phyloP scores from a whole-genome alignment of 495 filamentous ascomycete genomes.

The Lichenothelia convexa region DNA sequence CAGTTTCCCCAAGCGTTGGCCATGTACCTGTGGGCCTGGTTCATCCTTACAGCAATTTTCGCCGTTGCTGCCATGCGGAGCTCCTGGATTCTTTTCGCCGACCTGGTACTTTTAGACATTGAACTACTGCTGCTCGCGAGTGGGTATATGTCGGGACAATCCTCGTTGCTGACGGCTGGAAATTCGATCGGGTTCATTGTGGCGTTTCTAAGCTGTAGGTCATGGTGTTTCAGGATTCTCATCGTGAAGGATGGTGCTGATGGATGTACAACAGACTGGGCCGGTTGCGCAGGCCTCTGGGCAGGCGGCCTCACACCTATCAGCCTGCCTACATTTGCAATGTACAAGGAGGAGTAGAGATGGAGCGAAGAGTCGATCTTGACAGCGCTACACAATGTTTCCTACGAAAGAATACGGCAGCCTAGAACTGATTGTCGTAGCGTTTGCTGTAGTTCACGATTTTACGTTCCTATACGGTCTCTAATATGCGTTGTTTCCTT shows the following conservation, averaged over 20 bases:
- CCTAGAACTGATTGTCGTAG: too few relatives aligned
- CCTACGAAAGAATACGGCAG: too few relatives aligned
- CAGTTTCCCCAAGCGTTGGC: conserved; percentile 20
- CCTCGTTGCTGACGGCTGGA: conserved; percentile 10
- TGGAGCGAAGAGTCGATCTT: too few relatives aligned
- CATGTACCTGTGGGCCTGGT: conserved; percentile 23
- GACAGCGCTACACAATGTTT: too few relatives aligned
- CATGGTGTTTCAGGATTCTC: neutral
- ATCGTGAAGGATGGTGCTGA: neutral
- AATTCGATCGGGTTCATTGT: conserved; percentile 17
- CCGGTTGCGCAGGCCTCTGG: conserved; percentile 1
- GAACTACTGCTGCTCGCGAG: conserved; percentile 16
- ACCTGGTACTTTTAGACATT: conserved; percentile 15
- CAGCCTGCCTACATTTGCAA: neutral
- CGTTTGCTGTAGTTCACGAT: too few relatives aligned
- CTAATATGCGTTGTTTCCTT: too few relatives aligned
- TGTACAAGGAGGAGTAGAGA: conserved; percentile 1
- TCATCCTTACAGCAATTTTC: conserved; percentile 23
- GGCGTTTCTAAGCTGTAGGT: conserved; percentile 18
- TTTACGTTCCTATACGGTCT: too few relatives aligned
- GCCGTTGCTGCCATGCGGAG: conserved; percentile 19
- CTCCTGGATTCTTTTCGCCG: conserved; percentile 16
- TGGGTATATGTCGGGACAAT: conserved; percentile 15
- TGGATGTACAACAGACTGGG: neutral
- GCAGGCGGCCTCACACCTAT: neutral